Base-by-base conservation (phyloP, 2,329 filamentous ascomycete species). In the Orbilia blumenaviensis region DNA sequence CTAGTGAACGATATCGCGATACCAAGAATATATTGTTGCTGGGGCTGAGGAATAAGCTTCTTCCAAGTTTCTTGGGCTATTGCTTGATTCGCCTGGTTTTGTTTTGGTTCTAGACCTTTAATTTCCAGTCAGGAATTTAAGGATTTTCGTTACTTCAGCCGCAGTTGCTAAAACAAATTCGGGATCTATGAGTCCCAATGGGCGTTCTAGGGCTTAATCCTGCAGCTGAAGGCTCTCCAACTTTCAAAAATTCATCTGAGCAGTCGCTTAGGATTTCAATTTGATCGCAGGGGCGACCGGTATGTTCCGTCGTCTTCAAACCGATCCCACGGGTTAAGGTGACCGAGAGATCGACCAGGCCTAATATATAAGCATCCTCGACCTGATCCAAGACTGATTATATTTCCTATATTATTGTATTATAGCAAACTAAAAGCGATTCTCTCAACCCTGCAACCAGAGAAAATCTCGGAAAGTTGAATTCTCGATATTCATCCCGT, bases 101-200 rank as follows among this genome's bases (percentile, higher is more conserved):
- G 46, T 21, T 14, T 23, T 44, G 4, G 21, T 25, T 52, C 7
- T 8, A 6, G 14, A 52, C 21, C 27, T 21, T 3, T 9, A 16
- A 2, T 25, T 32, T 16, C 34, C 8, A n/a, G 14, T 9, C 5
- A 5, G 3, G 12, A 34, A 25, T 18, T 21, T n/a, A 8, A 21
- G 46, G 3, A 4, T 27, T 21, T 5, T 23, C n/a, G 29, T 54
- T 34, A 29, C 46, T 54, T 56, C 52, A 56, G 52, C 52, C 32
- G 52, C 52, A 38, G 32, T 38, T 32, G 18, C 52, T 38, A 56
- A 32, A 54, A n/a, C 18, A 25, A 14, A 56, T 56, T 56, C 52
- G 32, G 52, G 52, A 56, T 56, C 32, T 12, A 25, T 38, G 32
- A 38, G 52, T 38, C 29, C 27, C n/a, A 54, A 36, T 56, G 21